Evolutionary conservation across 495 filamentous ascomycete genomes (phyloP).

Genomic region (Paragyromitra xinjiangensis): DNA sequence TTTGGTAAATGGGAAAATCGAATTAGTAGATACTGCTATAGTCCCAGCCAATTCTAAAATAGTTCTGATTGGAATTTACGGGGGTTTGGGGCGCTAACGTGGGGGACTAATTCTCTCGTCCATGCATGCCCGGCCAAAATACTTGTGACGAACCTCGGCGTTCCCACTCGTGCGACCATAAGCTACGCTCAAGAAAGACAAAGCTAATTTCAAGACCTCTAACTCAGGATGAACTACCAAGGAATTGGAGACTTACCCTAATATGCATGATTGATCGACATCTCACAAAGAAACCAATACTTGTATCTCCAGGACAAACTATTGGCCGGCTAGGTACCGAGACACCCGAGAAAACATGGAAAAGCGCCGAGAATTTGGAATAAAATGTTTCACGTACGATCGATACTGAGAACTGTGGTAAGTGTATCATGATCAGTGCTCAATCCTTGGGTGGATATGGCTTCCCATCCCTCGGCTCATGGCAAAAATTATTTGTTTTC

Average conservation of each 20-base stretch:
- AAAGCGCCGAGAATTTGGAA: neutral
- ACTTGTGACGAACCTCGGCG: neutral
- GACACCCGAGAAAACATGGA: neutral
- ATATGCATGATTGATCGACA: neutral
- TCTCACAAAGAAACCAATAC: neutral
- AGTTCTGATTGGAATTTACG: too few species aligned
- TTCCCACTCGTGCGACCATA: neutral
- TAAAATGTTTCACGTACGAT: neutral
- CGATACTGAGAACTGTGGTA: neutral
- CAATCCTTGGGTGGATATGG: neutral
- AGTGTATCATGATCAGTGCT: neutral
- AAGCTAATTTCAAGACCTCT: neutral
- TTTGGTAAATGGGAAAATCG: too few species aligned
- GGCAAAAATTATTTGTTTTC: neutral
- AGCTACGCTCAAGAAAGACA: neutral
- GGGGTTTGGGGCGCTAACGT: neutral
- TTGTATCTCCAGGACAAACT: neutral
- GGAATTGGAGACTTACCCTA: neutral
- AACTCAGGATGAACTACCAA: neutral
- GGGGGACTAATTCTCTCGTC: neutral
- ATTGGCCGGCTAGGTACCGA: neutral
- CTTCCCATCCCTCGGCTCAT: neutral
- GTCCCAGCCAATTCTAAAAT: neutral
- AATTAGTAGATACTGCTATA: neutral
- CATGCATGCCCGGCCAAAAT: too few species aligned